Evolutionary conservation across 1,284 basidiomycete species (phyloP), one percentile per base, ranked within the genome.

Genomic region (Ganoderma boninense): DNA sequence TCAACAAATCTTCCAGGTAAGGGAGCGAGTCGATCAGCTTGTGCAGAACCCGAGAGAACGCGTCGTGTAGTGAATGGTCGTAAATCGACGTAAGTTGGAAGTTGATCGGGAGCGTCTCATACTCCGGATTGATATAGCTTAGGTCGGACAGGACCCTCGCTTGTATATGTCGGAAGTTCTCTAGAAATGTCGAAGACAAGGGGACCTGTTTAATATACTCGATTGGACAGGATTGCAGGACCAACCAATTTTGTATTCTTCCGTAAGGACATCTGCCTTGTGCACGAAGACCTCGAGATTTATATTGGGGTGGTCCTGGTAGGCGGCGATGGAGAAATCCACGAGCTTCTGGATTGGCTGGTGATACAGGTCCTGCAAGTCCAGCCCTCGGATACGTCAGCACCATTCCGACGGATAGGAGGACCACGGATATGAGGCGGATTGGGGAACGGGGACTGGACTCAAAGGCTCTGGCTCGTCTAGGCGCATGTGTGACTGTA

Each of bases 231-330:
- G 43, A 32, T 13, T 11, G 40, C 11, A 2, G 23, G 42, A 73
- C 89, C 40, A 76, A 96, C 96, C 96, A 69, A 94, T 90, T 76
- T 96, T 92, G 80, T 98, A 97, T 76, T 98, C 97, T 75, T 97
- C 96, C 68, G 95, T 92, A 69, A 97, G 84, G 54, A 93, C 94
- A 81, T 99, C 97, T 20, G 96, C 93, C 82, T 99, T 99, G 85
- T 99, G 97, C 20, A 98, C 94, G 78, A 99, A 98, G 32, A 99
- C 92, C 80, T 98, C 96, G 60, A 99, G 88, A 71, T 92, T 91
- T 71, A 97, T 90, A 59, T 87, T 84, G 7, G 92, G 94, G 77
- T 96, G 96, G 7, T 42, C 40, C 54, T 91, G 87, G 78, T 92
- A 93, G 1, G 92, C 92, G 1, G 89, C 87, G 42, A 91, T 85